Evolutionary conservation across 2,329 filamentous ascomycete genomes (phyloP).

Genomic region (Penicillium sclerotigenum): DNA sequence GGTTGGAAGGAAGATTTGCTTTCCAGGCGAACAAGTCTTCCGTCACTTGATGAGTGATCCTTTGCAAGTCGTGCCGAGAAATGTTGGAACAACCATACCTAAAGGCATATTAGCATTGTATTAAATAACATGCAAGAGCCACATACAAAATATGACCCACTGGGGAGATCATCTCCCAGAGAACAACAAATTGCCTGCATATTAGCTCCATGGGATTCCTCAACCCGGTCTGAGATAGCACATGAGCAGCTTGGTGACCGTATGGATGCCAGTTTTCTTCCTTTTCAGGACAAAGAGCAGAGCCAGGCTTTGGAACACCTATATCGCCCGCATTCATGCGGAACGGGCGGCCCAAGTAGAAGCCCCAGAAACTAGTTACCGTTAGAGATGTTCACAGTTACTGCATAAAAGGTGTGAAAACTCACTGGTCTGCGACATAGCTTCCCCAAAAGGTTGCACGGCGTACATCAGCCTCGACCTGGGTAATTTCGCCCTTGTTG

Average conservation of each 20-base stretch:
- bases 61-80: slow-evolving; percentile 37
- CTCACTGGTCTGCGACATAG: slow-evolving; percentile 43
- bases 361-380: slow-evolving; percentile 39
- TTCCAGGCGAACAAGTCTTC: slow-evolving; percentile 44
- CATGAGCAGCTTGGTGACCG: slow-evolving; percentile 23
- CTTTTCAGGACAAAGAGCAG: slow-evolving; percentile 22
- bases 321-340: slow-evolving; percentile 43
- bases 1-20: slow-evolving; percentile 36
- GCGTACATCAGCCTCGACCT: slow-evolving; percentile 41
- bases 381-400: neutral
- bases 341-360: slow-evolving; percentile 45
- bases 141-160: slow-evolving; percentile 43
- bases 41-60: slow-evolving; percentile 35
- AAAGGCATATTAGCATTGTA: slow-evolving; percentile 12
- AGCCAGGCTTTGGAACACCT: slow-evolving; percentile 40
- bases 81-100: slow-evolving; percentile 41
- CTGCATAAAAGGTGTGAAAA: neutral
- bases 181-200: slow-evolving; percentile 38
- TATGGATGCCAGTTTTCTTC: slow-evolving; percentile 35
- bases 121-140: neutral
- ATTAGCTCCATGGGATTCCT: slow-evolving; percentile 36
- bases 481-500: slow-evolving; percentile 38
- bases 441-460: slow-evolving; percentile 45
- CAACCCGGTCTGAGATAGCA: slow-evolving; percentile 19
- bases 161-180: slow-evolving; percentile 46